phyloP scores from a whole-genome alignment of 805 yeast genomes.

The Saturnispora galanensis region DNA sequence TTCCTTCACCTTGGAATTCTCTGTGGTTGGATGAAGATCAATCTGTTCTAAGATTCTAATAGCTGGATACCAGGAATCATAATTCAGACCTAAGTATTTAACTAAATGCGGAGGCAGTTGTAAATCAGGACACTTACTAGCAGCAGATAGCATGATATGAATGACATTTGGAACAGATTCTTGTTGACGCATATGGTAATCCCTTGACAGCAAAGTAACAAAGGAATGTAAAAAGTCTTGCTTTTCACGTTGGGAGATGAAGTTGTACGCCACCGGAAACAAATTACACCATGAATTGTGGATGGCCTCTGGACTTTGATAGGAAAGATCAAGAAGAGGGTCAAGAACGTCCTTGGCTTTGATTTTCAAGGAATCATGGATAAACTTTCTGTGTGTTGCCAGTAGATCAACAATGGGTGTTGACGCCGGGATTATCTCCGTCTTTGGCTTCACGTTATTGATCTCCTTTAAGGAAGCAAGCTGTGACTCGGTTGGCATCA shows the following conservation, averaged over 20 bases:
- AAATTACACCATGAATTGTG: conserved; percentile 75
- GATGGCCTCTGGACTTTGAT: conserved; percentile 69
- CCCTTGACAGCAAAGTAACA: conserved; percentile 73
- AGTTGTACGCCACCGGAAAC: conserved; percentile 71
- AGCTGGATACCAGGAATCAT: conserved; percentile 86
- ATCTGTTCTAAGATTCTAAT: conserved; percentile 75
- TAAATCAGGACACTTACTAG: conserved; percentile 59
- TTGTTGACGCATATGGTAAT: conserved; percentile 85
- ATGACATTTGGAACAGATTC: conserved; percentile 82
- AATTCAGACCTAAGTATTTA: conserved; percentile 78
- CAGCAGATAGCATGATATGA: conserved; percentile 73
- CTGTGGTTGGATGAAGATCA: conserved; percentile 33
- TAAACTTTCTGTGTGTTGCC: conserved; percentile 18
- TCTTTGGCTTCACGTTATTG: conserved; percentile 24
- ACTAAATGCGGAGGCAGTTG: conserved; percentile 91
- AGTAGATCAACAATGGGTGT: conserved; percentile 16
- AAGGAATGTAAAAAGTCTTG: conserved; percentile 77
- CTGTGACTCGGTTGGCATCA: conserved; percentile 39
- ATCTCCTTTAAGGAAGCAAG: conserved; percentile 45
- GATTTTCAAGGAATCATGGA: conserved; percentile 22
- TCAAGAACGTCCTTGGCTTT: conserved; percentile 51
- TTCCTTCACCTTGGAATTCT: conserved; percentile 68
- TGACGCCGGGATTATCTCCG: conserved; percentile 9
- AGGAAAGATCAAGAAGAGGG: conserved; percentile 74
- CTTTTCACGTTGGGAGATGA: conserved; percentile 70